Evolutionary conservation across 495 filamentous ascomycete species (phyloP).

Genomic region (Lophium mytilinum): DNA sequence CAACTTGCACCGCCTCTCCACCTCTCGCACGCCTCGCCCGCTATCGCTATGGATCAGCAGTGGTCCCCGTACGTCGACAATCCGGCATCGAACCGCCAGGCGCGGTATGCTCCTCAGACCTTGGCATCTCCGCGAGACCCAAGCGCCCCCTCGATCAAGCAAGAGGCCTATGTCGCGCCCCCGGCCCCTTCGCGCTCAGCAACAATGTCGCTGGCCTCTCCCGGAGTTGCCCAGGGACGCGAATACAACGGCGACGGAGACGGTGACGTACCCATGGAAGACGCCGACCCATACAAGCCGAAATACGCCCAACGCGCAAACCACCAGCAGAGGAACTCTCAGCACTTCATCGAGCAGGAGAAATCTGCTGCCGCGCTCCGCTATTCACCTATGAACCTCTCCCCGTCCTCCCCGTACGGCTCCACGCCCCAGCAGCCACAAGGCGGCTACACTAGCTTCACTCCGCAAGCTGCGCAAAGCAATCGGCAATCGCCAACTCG

Average conservation of each 20-base stretch:
- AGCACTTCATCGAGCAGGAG: conserved; percentile 60
- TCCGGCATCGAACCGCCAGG: conserved; percentile 22
- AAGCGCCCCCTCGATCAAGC: conserved; percentile 17
- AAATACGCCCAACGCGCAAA: conserved; percentile 72
- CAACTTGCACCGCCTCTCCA: background rate
- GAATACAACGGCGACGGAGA: conserved; percentile 57
- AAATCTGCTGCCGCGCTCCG: conserved; percentile 77
- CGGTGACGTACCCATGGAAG: conserved; percentile 85
- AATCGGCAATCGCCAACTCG: conserved; percentile 53
- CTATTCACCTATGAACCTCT: conserved; percentile 91
- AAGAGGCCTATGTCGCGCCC: conserved; percentile 28
- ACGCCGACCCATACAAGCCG: conserved; percentile 74
- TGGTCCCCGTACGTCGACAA: conserved; percentile 26
- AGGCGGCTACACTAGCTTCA: conserved; percentile 41
- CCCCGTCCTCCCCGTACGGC: conserved; percentile 54
- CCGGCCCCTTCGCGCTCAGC: conserved; percentile 27
- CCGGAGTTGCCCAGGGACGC: conserved; percentile 19
- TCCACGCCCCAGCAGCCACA: conserved; percentile 46
- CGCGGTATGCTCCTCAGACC: conserved; percentile 26
- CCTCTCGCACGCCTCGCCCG: background rate
- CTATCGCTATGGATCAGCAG: conserved; percentile 23
- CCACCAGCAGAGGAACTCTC: conserved; percentile 52
- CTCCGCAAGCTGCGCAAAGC: conserved; percentile 31
- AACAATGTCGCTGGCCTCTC: conserved; percentile 30
- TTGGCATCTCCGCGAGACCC: conserved; percentile 16